phyloP scores from a whole-genome alignment of 75 land plant genomes.

The Pseudotsuga menziesii region DNA sequence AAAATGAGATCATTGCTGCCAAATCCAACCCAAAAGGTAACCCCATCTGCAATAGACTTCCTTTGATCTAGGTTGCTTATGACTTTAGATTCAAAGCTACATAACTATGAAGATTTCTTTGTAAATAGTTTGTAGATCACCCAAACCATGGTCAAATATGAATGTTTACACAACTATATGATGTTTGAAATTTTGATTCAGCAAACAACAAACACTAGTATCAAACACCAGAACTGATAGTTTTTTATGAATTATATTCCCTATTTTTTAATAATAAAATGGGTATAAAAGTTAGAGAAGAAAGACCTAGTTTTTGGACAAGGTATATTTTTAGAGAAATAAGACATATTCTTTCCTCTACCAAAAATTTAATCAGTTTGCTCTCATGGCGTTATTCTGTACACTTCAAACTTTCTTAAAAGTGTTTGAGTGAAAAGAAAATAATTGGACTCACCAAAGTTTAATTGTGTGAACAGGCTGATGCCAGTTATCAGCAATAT shows the following conservation, averaged over 20 bases:
- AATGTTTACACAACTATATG: background rate
- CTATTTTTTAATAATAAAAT: too few species aligned
- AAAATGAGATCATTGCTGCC: slow-evolving; percentile 35
- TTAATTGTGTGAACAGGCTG: too few species aligned
- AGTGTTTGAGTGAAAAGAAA: too few species aligned
- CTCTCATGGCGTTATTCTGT: background rate
- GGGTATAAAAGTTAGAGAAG: too few species aligned
- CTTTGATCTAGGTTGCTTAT: background rate
- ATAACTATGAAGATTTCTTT: background rate
- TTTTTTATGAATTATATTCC: too few species aligned
- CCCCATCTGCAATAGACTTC: background rate
- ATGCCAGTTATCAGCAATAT: too few species aligned
- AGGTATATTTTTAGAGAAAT: too few species aligned
- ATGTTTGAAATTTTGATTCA: background rate
- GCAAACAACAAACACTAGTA: background rate
- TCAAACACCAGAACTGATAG: background rate
- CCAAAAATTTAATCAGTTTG: background rate
- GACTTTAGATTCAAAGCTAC: background rate
- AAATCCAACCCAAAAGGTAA: slow-evolving; percentile 12
- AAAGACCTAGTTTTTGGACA: too few species aligned
- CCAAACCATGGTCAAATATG: background rate
- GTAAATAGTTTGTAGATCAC: too few species aligned
- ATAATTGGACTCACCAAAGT: too few species aligned
- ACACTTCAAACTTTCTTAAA: too few species aligned
- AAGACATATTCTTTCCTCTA: too few species aligned